Evolutionary conservation across 2,329 filamentous ascomycete species (phyloP), one percentile per base, ranked within the genome.

Genomic region (Beauveria sp.): DNA sequence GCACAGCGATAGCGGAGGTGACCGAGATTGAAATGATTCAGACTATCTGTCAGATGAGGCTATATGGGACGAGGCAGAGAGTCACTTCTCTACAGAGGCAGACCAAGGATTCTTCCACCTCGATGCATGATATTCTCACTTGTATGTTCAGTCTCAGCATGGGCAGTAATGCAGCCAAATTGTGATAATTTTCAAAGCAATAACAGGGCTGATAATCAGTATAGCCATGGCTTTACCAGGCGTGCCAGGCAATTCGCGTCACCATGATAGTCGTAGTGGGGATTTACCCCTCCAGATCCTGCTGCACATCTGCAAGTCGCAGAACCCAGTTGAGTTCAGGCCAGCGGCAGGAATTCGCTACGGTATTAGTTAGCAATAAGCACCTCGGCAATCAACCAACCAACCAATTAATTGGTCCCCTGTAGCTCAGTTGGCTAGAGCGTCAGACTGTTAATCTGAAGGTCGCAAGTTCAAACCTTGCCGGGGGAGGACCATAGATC

Each of bases 381-480:
- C 6, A 1, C 16, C 1, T 9, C 1, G 26, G 26, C 40, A 40
- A n/a, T 24, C 31, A 34, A 34, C 31, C 31, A 4, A 14, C 12
- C 12, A 34, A 34, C 31, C 18, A 10, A 60, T 8, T 14, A 22
- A 40, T 43, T 48, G 59, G 59, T 61, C 60, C 60, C 53, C 60
- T 56, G 60, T 62, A 57, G 60, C 60, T 62, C 53, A 62, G 53
- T 57, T 62, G 60, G 60, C 51, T 57, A 62, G 60, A 62, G 60
- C 60, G 60, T 62, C 46, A 56, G 53, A 57, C 53, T 62, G 53
- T 57, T 62, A 67, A 69, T 69, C 67, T 67, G 66, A 67, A 69
- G 67, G 69, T 69, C 67, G 66, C 65, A 67, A 69, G 67, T 69
- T 69, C 67, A 67, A 69, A 64, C 67, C 67, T 69, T 69, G 65